These are phyloP conservation scores for Sarocladium kiliense DNA, from an alignment of 2,329 filamentous ascomycete genomes.

Conservation along the genomic window DNA sequence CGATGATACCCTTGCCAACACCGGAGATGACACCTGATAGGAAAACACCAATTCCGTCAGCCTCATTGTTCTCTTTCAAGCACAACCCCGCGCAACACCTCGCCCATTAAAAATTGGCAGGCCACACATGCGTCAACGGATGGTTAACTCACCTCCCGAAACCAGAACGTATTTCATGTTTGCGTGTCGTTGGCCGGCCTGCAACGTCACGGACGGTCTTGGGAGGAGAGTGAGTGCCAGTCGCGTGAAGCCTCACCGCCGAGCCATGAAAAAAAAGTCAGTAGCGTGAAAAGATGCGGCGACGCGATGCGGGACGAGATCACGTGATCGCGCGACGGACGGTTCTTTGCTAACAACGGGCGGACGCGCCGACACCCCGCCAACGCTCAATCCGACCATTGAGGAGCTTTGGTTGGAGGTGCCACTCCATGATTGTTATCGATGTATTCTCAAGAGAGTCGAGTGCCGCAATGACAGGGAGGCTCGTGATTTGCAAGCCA, in stretches of 20 bases:
- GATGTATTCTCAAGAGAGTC: background rate
- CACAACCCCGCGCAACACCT: background rate
- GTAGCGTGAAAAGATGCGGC: slow-evolving; percentile 7
- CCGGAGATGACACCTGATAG: slow-evolving; percentile 34
- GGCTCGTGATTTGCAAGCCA: no score
- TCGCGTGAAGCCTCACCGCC: slow-evolving; percentile 8
- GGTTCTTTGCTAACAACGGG: background rate
- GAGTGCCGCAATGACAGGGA: no score
- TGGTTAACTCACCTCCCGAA: slow-evolving; percentile 57
- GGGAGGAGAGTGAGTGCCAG: slow-evolving; percentile 7
- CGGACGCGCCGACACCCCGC: background rate
- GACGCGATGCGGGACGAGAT: slow-evolving; percentile 6
- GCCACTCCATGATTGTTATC: no score
- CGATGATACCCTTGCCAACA: slow-evolving; percentile 39
- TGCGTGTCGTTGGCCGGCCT: slow-evolving; percentile 11
- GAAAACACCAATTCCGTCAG: slow-evolving; percentile 6
- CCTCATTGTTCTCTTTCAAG: background rate
- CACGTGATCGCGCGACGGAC: background rate
- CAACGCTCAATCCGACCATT: background rate
- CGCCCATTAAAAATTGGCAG: slow-evolving; percentile 12
- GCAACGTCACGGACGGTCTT: slow-evolving; percentile 8
- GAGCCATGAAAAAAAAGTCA: slow-evolving; percentile 8
- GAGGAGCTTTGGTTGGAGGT: background rate
- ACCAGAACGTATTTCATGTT: slow-evolving; percentile 80
- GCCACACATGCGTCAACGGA: slow-evolving; percentile 11